Base-by-base conservation (phyloP, 2,329 filamentous ascomycete species). In the Plectosphaerella sp. region DNA sequence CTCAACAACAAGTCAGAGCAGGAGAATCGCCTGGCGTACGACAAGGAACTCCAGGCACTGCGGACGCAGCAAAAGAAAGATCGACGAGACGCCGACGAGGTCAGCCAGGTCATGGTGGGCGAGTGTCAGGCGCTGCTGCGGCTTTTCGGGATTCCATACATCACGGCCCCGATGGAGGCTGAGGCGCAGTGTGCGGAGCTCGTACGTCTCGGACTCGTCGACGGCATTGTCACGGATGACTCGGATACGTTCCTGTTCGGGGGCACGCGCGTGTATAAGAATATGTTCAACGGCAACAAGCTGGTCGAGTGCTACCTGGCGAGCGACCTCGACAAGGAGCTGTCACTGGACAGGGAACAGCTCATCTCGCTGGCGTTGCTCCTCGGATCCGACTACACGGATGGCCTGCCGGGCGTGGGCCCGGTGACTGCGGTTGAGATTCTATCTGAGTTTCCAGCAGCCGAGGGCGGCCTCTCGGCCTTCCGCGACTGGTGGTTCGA, bases 211-310 rank as follows among this genome's bases (percentile, higher is more conserved):
- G 90, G 91, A 0, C 82, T 97, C 0, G 95, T 99, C 9, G 95
- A 99, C 66, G 94, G 95, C 12, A 96, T 99, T 56, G 92, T 99
- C 28, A 99, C 95, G 0, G 94, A 99, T 63, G 94, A 99, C 66
- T 95, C 89, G 3, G 94, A 99, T 74, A 95, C 87, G 1, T 99
- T 99, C 64, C 80, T 99, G 1, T 99, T 99, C 67, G 95, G 94
- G 16, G 95, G 94, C 37, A 99, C 91, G 0, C 81, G 93, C 16
- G 88, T 99, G 20, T 99, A 99, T 78, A 99, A 99, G 70, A 99
- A 99, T 74, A 96, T 99, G 91, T 99, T 99, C 77, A 99, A 97
- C 70, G 87, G 91, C 61, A 94, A 94, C 68, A 99, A 99, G 67
- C 96, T 91, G 61, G 94, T 99, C 42, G 94, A 99, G 72, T 97